Evolutionary conservation across 1,139 yeast species (phyloP).

Genomic region (Hanseniaspora gamundiae): DNA sequence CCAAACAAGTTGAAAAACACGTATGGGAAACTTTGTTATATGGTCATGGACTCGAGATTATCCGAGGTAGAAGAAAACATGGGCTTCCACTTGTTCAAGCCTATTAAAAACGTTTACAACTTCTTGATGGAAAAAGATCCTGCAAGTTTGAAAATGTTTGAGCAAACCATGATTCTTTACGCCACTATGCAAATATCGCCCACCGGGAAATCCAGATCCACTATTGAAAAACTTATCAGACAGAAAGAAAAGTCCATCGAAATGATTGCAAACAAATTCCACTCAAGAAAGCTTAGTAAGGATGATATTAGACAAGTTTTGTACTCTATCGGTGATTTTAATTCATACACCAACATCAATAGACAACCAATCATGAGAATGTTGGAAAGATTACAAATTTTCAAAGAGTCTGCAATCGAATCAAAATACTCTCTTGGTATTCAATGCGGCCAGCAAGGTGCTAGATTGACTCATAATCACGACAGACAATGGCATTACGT

Average conservation of each 20-base stretch:
- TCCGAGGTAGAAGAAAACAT: slow-evolving; percentile 54
- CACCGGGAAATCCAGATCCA: slow-evolving; percentile 37
- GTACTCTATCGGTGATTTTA: slow-evolving; percentile 65
- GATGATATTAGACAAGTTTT: slow-evolving; percentile 56
- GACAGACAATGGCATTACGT: slow-evolving; percentile 58
- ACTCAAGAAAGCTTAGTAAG: slow-evolving; percentile 25
- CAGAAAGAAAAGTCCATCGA: slow-evolving; percentile 55
- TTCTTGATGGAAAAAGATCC: slow-evolving; percentile 30
- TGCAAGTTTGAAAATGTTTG: slow-evolving; percentile 33
- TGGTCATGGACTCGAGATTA: slow-evolving; percentile 67
- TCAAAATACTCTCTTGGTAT: slow-evolving; percentile 43
- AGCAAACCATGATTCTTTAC: slow-evolving; percentile 41
- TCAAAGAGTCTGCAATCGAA: slow-evolving; percentile 33
- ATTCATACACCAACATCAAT: slow-evolving; percentile 56
- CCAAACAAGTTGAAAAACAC: slow-evolving; percentile 67
- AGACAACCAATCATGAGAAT: slow-evolving; percentile 51
- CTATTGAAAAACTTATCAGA: slow-evolving; percentile 44
- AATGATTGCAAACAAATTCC: slow-evolving; percentile 33
- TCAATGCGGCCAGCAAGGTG: slow-evolving; percentile 48
- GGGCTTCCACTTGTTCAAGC: slow-evolving; percentile 62
- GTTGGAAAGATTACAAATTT: slow-evolving; percentile 38
- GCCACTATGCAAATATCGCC: slow-evolving; percentile 58
- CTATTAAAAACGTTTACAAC: slow-evolving; percentile 46
- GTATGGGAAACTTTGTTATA: slow-evolving; percentile 63
- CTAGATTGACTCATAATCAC: slow-evolving; percentile 59